A percentile compares a stretch with the other conserved stretches of the same genome.
Conservation (phyloP, 2,329 filamentous ascomycete genomes). For the Trichophyton verrucosum region DNA sequence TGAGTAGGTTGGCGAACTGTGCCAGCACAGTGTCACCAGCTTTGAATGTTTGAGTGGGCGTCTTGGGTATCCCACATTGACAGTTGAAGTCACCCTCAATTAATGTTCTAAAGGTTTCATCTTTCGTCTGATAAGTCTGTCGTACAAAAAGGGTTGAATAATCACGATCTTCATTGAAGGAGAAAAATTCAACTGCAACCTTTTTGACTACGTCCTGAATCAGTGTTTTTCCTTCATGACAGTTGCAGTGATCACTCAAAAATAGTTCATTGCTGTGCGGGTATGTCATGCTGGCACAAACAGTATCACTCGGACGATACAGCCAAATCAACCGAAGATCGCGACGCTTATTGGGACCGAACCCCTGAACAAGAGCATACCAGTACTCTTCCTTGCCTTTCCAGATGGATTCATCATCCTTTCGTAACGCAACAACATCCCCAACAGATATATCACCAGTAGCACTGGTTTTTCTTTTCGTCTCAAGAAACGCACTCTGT, state of each 20-base stretch:
- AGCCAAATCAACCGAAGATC: constrained; percentile 59
- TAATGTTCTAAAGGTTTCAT: constrained; percentile 52
- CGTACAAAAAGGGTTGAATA: constrained; percentile 52
- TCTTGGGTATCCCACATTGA: constrained; percentile 19
- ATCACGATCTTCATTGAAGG: constrained; percentile 30
- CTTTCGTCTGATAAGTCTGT: constrained; percentile 51
- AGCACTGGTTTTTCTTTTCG: background rate
- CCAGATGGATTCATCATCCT: constrained; percentile 46
- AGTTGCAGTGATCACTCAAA: constrained; percentile 64
- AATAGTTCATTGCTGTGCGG: constrained; percentile 63
- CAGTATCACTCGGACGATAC: constrained; percentile 58
- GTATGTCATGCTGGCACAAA: constrained; percentile 55
- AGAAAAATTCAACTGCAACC: constrained; percentile 48
- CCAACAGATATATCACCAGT: constrained; percentile 26
- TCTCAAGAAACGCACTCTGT: constrained; percentile 5
- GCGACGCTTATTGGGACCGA: constrained; percentile 19
- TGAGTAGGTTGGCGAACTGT: constrained; percentile 30
- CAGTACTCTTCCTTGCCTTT: constrained; percentile 43
- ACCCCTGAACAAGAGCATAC: constrained; percentile 51
- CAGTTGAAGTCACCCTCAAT: constrained; percentile 45
- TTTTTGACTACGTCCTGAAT: constrained; percentile 46
- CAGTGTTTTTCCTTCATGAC: constrained; percentile 41
- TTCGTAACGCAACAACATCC: constrained; percentile 38
- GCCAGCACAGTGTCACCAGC: constrained; percentile 51
- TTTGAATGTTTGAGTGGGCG: constrained; percentile 23